Evolutionary conservation across 148 eudicot species (phyloP).

Genomic region (Vaccinium macrocarpon): DNA sequence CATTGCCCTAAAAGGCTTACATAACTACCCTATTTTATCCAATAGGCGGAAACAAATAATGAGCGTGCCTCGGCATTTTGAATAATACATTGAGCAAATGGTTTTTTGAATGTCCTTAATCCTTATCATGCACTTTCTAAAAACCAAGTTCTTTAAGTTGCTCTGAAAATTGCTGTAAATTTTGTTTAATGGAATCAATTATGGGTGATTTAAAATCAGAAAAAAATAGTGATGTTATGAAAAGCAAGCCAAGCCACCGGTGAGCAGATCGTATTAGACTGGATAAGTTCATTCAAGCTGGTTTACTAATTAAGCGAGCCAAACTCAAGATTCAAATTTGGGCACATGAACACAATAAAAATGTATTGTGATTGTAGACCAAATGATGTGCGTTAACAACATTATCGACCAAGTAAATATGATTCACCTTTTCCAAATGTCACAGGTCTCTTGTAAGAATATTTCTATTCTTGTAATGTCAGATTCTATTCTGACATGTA

Average conservation of each 20-base stretch:
- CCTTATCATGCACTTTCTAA: neutral
- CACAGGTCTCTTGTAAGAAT: neutral
- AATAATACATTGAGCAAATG: neutral
- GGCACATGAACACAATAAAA: neutral
- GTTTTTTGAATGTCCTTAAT: neutral
- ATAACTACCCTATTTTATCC: neutral
- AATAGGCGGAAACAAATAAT: neutral
- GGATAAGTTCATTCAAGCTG: neutral
- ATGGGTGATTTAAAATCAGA: neutral
- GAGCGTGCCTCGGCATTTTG: neutral
- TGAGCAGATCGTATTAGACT: conserved; percentile 2
- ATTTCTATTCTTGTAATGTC: neutral
- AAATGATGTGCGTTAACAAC: neutral
- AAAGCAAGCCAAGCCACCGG: neutral
- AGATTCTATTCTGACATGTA: neutral
- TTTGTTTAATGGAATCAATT: neutral
- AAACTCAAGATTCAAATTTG: conserved; percentile 7
- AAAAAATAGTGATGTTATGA: neutral
- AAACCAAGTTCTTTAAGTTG: neutral
- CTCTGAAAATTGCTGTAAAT: neutral
- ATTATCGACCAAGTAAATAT: neutral
- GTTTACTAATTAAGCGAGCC: neutral
- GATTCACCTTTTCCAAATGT: neutral
- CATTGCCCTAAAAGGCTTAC: neutral
- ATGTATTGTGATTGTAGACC: neutral